A percentile compares a stretch with the other conserved stretches of the same genome.
Conservation (phyloP, 495 filamentous ascomycete genomes). For the Friedmanniomyces simplex region DNA sequence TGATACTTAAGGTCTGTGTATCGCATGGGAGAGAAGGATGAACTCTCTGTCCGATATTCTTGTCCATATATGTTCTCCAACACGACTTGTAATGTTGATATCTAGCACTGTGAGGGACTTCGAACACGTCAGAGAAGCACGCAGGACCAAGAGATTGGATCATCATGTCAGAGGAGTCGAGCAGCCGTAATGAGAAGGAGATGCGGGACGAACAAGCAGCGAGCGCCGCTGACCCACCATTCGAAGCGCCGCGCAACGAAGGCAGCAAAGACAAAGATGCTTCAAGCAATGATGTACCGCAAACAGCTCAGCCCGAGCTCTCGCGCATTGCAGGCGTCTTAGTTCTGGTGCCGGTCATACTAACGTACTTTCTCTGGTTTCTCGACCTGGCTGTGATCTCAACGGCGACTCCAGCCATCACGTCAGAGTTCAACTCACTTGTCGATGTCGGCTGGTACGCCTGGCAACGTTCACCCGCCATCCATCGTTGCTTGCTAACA, state of each 20-base stretch:
- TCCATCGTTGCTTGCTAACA: neutral
- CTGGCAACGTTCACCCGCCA: neutral
- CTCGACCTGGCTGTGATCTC: constrained; percentile 18
- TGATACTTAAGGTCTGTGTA: neutral
- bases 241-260: neutral
- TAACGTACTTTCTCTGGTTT: constrained; percentile 28
- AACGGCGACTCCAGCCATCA: constrained; percentile 29
- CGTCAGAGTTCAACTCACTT: constrained; percentile 27
- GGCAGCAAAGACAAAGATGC: neutral
- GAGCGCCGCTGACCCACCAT: neutral
- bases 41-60: neutral
- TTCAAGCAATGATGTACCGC: neutral
- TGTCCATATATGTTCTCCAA: neutral
- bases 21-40: neutral
- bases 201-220: neutral
- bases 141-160: neutral
- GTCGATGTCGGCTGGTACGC: constrained; percentile 30
- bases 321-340: neutral
- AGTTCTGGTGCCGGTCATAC: constrained; percentile 20
- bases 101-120: neutral
- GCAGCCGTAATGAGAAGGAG: neutral
- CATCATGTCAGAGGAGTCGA: neutral
- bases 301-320: constrained; percentile 1
- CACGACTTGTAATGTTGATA: neutral
- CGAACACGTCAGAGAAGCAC: neutral